Evolutionary conservation across 306 rosid species (phyloP), one percentile per base, ranked within the genome.

Genomic region (Sophora flavescens): DNA sequence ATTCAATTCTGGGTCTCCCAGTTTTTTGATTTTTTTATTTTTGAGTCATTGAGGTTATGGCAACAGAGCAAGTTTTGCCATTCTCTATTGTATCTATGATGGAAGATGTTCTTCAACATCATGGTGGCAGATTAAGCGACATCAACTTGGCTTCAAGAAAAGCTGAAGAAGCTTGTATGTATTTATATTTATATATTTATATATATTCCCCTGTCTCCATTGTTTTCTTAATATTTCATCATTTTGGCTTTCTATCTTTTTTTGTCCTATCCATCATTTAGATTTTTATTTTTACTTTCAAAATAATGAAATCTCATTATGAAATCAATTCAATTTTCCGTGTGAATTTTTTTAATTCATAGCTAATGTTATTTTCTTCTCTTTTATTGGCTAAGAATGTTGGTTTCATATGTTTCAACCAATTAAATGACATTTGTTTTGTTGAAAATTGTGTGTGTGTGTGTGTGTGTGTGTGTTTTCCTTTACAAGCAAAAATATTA

Each of bases 71-170:
- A 74, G 78, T 28, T 16, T 78, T 85, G 76, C 81, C 96, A 58
- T 88, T 87, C 83, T 88, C 95, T 56, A 72, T 91, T 61, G 86
- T 83, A 76, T 91, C 99, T 69, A 81, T 92, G 74, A 86, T 96
- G 6, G 88, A 96, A 78, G 92, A 88, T 47, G 87, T 96, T 89
- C 89, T 96, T 85, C 93, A 88, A 39, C 88, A 86, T 47, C 86
- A 91, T 3, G 83, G 87, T 28, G 18, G 66, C 4, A 83, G 78
- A 58, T 51, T 70, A 5, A 70, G 66, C 33, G 90, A 83, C 17
- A 8, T 56, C 47, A 88, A 75, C 57, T 83, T 87, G 74, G 85
- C 88, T 56, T 86, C 93, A 1, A 88, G 96, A 72, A 93, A 82
- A 74, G 83, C 87, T 5, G 98, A 91, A 62, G 97, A 93, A 89